Conservation (phyloP, 2,329 filamentous ascomycete genomes). For the Nothophoma quercina region DNA sequence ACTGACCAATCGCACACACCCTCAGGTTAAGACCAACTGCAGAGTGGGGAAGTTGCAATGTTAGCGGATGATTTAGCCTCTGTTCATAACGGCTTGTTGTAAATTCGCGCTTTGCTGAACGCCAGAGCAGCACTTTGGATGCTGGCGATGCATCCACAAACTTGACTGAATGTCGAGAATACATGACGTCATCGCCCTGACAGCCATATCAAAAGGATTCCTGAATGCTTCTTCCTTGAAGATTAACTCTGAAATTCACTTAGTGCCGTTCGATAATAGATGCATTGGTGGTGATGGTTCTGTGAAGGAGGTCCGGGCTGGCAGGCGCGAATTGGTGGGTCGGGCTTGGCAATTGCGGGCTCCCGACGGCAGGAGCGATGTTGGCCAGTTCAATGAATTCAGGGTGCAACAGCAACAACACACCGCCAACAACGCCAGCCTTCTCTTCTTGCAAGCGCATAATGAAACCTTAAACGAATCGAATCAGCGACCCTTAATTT, state of each 20-base stretch:
- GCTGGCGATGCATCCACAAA: too few relatives aligned
- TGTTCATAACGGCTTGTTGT: too few relatives aligned
- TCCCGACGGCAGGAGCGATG: conserved; percentile 12
- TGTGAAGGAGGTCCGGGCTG: background rate
- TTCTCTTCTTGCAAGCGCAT: conserved; percentile 17
- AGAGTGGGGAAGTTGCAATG: background rate
- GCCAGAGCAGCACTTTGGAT: too few relatives aligned
- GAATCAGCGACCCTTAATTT: conserved; percentile 7
- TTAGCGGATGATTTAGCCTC: background rate
- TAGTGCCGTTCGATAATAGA: too few relatives aligned
- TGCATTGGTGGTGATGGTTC: background rate
- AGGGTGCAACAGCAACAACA: conserved; percentile 16
- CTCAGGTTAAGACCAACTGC: too few relatives aligned
- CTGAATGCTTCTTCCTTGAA: too few relatives aligned
- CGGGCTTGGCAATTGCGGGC: conserved; percentile 15
- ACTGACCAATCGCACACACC: background rate
- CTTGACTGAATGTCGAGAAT: too few relatives aligned
- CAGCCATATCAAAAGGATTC: too few relatives aligned
- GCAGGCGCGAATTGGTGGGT: background rate
- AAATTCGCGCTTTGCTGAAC: too few relatives aligned
- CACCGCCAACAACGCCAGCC: conserved; percentile 12
- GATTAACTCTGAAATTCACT: too few relatives aligned
- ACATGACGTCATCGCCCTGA: too few relatives aligned
- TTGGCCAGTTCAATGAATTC: conserved; percentile 12
- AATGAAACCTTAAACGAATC: conserved; percentile 27